phyloP scores from a whole-genome alignment of 192 early-diverging fungal species.

The Anaeromyces robustus region DNA sequence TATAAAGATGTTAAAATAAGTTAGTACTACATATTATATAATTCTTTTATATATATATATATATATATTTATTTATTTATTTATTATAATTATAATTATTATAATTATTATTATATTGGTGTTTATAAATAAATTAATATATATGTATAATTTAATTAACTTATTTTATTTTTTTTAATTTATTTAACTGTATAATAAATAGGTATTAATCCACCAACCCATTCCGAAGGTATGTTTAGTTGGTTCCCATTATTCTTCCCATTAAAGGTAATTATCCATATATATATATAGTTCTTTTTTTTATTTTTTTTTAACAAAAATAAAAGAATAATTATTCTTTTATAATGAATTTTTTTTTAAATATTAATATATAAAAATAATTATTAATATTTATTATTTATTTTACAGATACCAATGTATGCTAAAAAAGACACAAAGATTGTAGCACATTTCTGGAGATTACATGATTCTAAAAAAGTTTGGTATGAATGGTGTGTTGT shows the following conservation, averaged over 20 bases:
- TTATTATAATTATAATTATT: too few species aligned
- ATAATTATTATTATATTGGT: too few species aligned
- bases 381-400: too few species aligned
- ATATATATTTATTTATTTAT: too few species aligned
- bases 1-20: conserved; percentile 64
- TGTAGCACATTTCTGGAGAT: conserved; percentile 70
- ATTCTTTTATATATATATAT: too few species aligned
- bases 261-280: conserved; percentile 50
- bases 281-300: too few species aligned
- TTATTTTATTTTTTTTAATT: too few species aligned
- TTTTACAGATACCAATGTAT: conserved; percentile 46
- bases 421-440: conserved; percentile 42
- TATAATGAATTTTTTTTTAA: not conserved
- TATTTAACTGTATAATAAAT: too few species aligned
- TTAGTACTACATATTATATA: not conserved
- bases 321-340: too few species aligned
- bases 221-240: conserved; percentile 86
- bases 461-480: conserved; percentile 57
- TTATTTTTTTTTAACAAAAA: too few species aligned
- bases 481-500: conserved; percentile 94
- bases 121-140: too few species aligned
- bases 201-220: conserved; percentile 68
- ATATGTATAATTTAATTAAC: too few species aligned
- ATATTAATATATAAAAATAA: not conserved
- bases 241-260: conserved; percentile 99